Evolutionary conservation across 1,284 basidiomycete species (phyloP).

Genomic region (Cutaneotrichosporon sp.): DNA sequence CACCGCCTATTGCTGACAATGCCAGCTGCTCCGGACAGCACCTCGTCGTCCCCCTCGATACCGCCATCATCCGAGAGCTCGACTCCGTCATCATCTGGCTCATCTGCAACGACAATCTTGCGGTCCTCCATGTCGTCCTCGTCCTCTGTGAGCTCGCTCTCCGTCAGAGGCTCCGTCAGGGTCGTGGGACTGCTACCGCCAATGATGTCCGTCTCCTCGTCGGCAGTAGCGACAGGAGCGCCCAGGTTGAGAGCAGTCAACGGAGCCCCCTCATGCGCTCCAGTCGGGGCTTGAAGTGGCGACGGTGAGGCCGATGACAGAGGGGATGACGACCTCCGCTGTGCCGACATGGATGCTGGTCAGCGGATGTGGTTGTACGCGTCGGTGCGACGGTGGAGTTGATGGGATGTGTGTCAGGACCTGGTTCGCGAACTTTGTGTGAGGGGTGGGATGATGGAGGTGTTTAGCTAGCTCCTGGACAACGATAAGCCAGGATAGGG

Average conservation of each 20-base stretch:
- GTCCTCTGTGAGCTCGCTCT: slow-evolving; percentile 29
- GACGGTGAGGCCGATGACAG: slow-evolving; percentile 21
- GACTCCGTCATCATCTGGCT: slow-evolving; percentile 3
- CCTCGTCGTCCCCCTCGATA: slow-evolving; percentile 4
- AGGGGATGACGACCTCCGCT: slow-evolving; percentile 20
- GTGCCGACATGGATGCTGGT: slow-evolving; percentile 14
- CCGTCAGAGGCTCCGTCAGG: slow-evolving; percentile 18
- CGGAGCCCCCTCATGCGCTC: not conserved
- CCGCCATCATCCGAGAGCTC: slow-evolving; percentile 5
- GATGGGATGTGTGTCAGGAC: not conserved
- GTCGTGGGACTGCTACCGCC: slow-evolving; percentile 24
- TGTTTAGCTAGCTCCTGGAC: no score
- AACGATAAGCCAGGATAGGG: no score
- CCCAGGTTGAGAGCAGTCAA: slow-evolving; percentile 11
- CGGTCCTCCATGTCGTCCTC: slow-evolving; percentile 11
- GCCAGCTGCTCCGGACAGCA: not conserved
- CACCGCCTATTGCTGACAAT: not conserved
- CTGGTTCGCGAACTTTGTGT: not conserved
- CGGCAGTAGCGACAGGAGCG: not conserved
- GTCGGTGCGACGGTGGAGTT: not conserved
- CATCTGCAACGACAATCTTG: slow-evolving; percentile 3
- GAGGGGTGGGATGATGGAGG: not conserved
- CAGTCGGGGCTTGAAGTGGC: slow-evolving; percentile 11
- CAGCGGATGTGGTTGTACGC: not conserved
- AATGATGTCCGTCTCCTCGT: slow-evolving; percentile 12